phyloP scores from a whole-genome alignment of 306 rosid species.

The Trifolium fragiferum region DNA sequence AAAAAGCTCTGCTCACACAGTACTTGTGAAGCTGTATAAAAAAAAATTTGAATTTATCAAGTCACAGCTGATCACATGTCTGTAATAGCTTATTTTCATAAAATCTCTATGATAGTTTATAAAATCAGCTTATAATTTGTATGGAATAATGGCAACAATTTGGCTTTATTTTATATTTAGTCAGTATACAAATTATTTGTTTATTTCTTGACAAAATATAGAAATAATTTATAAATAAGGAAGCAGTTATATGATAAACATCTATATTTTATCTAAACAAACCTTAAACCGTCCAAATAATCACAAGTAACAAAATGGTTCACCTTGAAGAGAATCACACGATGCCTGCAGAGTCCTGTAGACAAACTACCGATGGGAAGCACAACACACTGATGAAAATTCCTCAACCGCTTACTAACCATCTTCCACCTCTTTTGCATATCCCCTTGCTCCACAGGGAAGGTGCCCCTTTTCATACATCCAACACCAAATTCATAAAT shows the following conservation, averaged over 20 bases:
- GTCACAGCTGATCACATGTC: background rate
- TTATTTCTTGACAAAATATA: background rate
- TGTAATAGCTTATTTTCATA: background rate
- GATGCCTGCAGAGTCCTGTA: constrained; percentile 90
- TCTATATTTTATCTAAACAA: background rate
- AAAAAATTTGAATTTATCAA: too few relatives aligned
- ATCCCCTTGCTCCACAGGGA: constrained; percentile 89
- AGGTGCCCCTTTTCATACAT: constrained; percentile 65
- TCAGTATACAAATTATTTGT: background rate
- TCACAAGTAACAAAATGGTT: constrained; percentile 17
- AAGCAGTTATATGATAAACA: background rate
- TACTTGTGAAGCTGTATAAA: background rate
- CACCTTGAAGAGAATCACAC: constrained; percentile 97
- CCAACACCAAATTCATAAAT: constrained; percentile 23
- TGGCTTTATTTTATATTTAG: background rate
- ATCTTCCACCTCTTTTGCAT: constrained; percentile 81
- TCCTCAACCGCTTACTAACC: constrained; percentile 80
- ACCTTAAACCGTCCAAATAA: background rate
- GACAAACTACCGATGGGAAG: constrained; percentile 93
- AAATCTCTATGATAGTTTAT: background rate
- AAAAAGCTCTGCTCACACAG: background rate
- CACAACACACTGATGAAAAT: constrained; percentile 80
- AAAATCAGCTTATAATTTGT: background rate
- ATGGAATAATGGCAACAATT: background rate
- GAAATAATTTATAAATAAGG: background rate